These are phyloP conservation scores for Penicillium atrosanguineum DNA, from an alignment of 495 filamentous ascomycete species.

Conservation along the genomic window DNA sequence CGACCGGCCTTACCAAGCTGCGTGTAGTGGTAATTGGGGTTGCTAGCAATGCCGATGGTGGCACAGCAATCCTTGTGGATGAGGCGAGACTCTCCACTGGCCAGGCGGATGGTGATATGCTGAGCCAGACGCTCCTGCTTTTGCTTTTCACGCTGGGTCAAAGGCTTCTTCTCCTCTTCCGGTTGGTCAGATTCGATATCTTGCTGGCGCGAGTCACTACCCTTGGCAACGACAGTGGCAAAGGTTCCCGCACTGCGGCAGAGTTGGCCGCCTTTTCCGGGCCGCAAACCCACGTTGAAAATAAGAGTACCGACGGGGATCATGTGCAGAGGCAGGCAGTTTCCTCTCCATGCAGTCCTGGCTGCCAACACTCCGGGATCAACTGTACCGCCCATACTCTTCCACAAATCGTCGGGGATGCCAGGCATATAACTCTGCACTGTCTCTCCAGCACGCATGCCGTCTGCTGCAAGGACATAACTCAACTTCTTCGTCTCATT, in stretches of 20 bases:
- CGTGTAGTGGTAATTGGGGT: slow-evolving; percentile 82
- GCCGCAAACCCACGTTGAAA: slow-evolving; percentile 79
- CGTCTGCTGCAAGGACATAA: slow-evolving; percentile 91
- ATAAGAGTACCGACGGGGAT: slow-evolving; percentile 88
- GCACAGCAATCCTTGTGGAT: slow-evolving; percentile 90
- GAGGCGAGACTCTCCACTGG: slow-evolving; percentile 87
- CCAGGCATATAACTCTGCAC: slow-evolving; percentile 88
- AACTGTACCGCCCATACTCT: slow-evolving; percentile 83
- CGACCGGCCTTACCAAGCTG: slow-evolving; percentile 94
- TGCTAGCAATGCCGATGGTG: slow-evolving; percentile 90
- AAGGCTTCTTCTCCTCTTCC: slow-evolving; percentile 30
- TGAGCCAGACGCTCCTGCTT: slow-evolving; percentile 56
- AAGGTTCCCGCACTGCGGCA: slow-evolving; percentile 92
- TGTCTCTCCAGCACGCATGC: slow-evolving; percentile 86
- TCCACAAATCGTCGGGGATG: slow-evolving; percentile 78
- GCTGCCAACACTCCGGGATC: slow-evolving; percentile 95
- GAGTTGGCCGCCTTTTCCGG: slow-evolving; percentile 74
- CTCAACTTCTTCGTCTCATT: slow-evolving; percentile 57
- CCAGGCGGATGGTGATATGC: slow-evolving; percentile 76
- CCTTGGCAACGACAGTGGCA: slow-evolving; percentile 82
- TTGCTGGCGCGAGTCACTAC: slow-evolving; percentile 56
- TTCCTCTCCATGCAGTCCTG: slow-evolving; percentile 90
- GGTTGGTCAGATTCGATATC: slow-evolving; percentile 22
- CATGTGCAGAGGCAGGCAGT: slow-evolving; percentile 92
- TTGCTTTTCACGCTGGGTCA: slow-evolving; percentile 40